A percentile compares a stretch with the other conserved stretches of the same genome.
These are phyloP conservation scores for Phoma herbarum DNA, from an alignment of 2,329 filamentous ascomycete species.

Conservation along the genomic window DNA sequence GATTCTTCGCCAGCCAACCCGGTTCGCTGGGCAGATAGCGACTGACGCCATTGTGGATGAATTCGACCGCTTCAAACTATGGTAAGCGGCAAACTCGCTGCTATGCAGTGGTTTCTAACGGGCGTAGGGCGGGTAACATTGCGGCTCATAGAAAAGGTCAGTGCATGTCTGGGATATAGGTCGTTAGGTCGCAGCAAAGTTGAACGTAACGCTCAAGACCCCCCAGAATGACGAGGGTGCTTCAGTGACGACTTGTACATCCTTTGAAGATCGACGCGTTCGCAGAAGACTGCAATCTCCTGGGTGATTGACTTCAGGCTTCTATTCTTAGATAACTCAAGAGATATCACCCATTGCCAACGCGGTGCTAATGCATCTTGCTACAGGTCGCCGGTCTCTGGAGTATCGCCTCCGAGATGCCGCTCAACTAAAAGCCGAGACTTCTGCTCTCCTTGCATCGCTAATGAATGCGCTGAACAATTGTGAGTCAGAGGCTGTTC, in stretches of 20 bases:
- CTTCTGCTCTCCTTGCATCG: not conserved
- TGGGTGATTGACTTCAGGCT: too few relatives aligned
- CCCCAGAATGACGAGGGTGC: too few relatives aligned
- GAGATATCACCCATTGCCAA: too few relatives aligned
- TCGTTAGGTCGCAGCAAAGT: too few relatives aligned
- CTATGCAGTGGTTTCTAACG: not conserved
- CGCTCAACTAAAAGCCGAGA: not conserved
- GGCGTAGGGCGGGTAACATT: constrained; percentile 10
- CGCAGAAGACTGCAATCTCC: too few relatives aligned
- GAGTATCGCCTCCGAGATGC: constrained; percentile 13
- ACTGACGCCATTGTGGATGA: not conserved
- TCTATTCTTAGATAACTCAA: too few relatives aligned
- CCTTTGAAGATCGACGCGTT: too few relatives aligned
- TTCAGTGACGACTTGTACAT: too few relatives aligned
- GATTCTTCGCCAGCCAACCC: not conserved
- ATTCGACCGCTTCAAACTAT: constrained; percentile 17
- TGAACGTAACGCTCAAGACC: too few relatives aligned
- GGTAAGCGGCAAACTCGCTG: not conserved
- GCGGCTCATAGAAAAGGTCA: constrained; percentile 7
- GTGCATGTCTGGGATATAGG: not conserved
- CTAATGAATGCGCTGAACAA: not conserved
- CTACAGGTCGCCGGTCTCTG: constrained; percentile 2
- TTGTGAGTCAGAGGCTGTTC: not conserved
- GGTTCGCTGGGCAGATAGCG: constrained; percentile 2
- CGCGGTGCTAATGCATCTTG: not conserved